Conservation (phyloP, 1,284 basidiomycete species). For the Tylopilus sp. region DNA sequence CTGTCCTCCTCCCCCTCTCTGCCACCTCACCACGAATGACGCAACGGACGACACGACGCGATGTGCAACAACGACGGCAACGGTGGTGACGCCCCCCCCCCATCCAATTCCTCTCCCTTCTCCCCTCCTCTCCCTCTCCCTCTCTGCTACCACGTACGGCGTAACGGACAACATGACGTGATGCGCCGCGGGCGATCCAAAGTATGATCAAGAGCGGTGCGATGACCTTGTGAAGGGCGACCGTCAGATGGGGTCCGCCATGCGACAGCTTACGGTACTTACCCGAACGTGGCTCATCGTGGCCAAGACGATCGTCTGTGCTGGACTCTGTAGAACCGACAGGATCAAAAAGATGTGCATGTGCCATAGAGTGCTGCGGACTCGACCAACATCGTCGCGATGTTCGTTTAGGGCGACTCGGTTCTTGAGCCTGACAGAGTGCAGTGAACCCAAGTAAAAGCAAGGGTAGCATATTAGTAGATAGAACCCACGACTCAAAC, state of each 20-base stretch:
- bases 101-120: too few species aligned
- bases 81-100: too few species aligned
- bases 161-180: too few species aligned
- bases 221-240: slow-evolving; percentile 28
- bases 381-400: slow-evolving; percentile 38
- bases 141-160: too few species aligned
- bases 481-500: background rate
- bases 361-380: slow-evolving; percentile 41
- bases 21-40: too few species aligned
- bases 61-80: too few species aligned
- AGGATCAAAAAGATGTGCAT: slow-evolving; percentile 38
- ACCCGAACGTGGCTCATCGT: slow-evolving; percentile 43
- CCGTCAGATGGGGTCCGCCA: background rate
- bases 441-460: background rate
- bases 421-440: slow-evolving; percentile 19
- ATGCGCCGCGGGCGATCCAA: slow-evolving; percentile 34
- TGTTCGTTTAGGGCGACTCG: slow-evolving; percentile 36
- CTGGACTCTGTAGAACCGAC: slow-evolving; percentile 30
- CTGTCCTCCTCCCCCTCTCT: too few species aligned
- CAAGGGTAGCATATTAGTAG: slow-evolving; percentile 8
- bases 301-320: slow-evolving; percentile 39
- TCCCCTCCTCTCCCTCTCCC: too few species aligned
- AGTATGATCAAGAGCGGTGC: slow-evolving; percentile 42
- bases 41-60: too few species aligned
- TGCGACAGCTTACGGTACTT: slow-evolving; percentile 29